Base-by-base conservation (phyloP, 192 early-diverging fungal species). In the Coemansia sp. region DNA sequence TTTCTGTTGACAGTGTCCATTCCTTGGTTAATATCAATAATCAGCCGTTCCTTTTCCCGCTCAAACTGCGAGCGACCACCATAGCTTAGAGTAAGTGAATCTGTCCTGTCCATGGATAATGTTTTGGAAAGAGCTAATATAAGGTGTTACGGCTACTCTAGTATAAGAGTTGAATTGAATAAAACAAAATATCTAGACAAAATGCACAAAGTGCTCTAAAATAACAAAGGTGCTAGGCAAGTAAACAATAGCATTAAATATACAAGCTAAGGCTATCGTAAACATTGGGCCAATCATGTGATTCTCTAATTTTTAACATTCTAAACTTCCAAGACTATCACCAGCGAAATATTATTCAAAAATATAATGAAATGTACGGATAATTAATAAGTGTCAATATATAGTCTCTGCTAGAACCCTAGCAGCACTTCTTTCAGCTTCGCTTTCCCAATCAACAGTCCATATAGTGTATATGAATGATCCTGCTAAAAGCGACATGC, bases 11-110 rank as follows among this genome's bases (percentile, higher is more conserved):
- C 71, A 0, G 54, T 60, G 32, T 82, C 80, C 71, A 82, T 73
- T 1, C 72, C 68, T 65, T 77, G 72, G 69, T 82, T 82, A 15
- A 75, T 81, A 16, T 81, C 78, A 38, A 70, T 60, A 38, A 81
- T 70, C 11, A 81, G 70, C 23, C 78, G 56, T 57, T 81, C 78
- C 61, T 81, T 81, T 39, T 81, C 72, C 53, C 78, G 78, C 70
- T 81, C 78, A 63, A 63, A 81, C 57, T 81, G 78, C 18, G 73
- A 56, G 11, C 77, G 71, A 1, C 45, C 39, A 4, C 68, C 72
- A 21, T 68, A 67, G 26, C 39, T 32, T 4, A 65, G 43, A 6
- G 72, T 66, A 4, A 68, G 57, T 15, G 69, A 57, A 6, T 75
- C 77, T 19, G 65, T 68, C 11, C 69, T 64, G 56, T 80, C 77